Conservation (phyloP, 495 filamentous ascomycete genomes). For the Tuber aestivum region DNA sequence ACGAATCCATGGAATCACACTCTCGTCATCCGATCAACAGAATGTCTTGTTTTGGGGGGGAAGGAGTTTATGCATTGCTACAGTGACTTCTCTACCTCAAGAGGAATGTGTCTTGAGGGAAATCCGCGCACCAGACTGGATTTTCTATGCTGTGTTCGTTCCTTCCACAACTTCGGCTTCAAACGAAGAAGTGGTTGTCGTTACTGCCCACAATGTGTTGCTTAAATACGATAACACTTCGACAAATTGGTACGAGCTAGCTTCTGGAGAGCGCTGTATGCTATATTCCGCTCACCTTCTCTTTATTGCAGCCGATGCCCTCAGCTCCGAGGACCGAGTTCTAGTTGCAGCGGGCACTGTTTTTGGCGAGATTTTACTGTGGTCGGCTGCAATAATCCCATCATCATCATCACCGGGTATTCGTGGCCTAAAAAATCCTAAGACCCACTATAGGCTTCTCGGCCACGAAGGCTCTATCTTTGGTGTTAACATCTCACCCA, state of each 20-base stretch:
- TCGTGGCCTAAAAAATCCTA: not conserved
- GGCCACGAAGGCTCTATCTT: constrained; percentile 95
- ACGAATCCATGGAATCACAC: constrained; percentile 62
- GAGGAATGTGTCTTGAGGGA: constrained; percentile 22
- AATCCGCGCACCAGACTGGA: constrained; percentile 64
- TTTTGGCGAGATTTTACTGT: constrained; percentile 87
- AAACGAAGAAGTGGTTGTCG: constrained; percentile 44
- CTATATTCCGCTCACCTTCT: constrained; percentile 75
- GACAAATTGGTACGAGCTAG: constrained; percentile 44
- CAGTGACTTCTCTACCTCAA: constrained; percentile 23
- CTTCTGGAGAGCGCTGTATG: constrained; percentile 71
- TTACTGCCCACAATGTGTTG: constrained; percentile 82
- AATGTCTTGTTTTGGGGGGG: constrained; percentile 56
- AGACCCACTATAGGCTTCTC: constrained; percentile 64
- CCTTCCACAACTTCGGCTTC: constrained; percentile 21
- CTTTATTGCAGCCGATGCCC: constrained; percentile 9
- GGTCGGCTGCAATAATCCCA: constrained; percentile 57
- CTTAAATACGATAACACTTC: constrained; percentile 46
- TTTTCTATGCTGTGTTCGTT: constrained; percentile 64
- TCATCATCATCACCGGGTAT: not conserved
- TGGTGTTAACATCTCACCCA: constrained; percentile 68
- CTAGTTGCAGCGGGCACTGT: constrained; percentile 83
- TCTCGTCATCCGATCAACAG: constrained; percentile 28
- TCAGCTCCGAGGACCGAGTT: constrained; percentile 52
- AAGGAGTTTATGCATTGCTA: constrained; percentile 42